These are phyloP conservation scores for Candida caryicola DNA, from an alignment of 805 yeast genomes.

Conservation along the genomic window DNA sequence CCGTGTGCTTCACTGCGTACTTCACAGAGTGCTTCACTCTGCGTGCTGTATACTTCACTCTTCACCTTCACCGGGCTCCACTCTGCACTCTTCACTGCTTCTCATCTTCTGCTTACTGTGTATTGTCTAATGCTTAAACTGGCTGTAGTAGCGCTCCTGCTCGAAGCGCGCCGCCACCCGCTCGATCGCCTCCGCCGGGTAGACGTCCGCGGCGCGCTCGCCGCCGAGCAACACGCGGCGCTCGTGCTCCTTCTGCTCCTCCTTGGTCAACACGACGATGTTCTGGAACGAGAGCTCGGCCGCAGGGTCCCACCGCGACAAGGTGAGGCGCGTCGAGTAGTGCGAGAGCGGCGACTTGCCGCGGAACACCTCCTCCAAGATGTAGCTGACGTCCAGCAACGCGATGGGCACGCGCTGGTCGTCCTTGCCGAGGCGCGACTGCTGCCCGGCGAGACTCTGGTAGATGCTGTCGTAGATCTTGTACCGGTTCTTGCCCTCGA, in stretches of 20 bases:
- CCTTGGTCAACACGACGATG: conserved; percentile 82
- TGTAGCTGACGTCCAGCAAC: conserved; percentile 69
- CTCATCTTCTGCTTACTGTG: too few species aligned
- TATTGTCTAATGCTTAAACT: conserved; percentile 40
- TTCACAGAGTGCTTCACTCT: too few species aligned
- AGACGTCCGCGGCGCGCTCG: conserved; percentile 61
- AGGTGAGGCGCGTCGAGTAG: conserved; percentile 71
- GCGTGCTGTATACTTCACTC: too few species aligned
- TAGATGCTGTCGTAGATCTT: conserved; percentile 81
- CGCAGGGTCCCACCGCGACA: conserved; percentile 81
- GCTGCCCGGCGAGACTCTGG: conserved; percentile 84
- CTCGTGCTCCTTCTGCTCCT: conserved; percentile 83
- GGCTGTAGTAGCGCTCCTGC: conserved; percentile 72
- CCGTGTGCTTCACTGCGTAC: too few species aligned
- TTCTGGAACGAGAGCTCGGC: conserved; percentile 69
- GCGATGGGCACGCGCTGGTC: conserved; percentile 78
- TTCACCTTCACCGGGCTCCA: too few species aligned
- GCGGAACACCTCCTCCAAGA: conserved; percentile 87
- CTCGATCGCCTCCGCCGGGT: conserved; percentile 55
- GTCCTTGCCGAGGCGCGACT: conserved; percentile 66
- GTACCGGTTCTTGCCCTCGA: conserved; percentile 84
- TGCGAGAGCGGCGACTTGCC: conserved; percentile 90
- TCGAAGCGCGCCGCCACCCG: conserved; percentile 60
- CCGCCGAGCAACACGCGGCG: conserved; percentile 66
- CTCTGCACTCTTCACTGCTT: too few species aligned